Evolutionary conservation across 208 protist genomes (phyloP).

Genomic region (Lotmaria passim): DNA sequence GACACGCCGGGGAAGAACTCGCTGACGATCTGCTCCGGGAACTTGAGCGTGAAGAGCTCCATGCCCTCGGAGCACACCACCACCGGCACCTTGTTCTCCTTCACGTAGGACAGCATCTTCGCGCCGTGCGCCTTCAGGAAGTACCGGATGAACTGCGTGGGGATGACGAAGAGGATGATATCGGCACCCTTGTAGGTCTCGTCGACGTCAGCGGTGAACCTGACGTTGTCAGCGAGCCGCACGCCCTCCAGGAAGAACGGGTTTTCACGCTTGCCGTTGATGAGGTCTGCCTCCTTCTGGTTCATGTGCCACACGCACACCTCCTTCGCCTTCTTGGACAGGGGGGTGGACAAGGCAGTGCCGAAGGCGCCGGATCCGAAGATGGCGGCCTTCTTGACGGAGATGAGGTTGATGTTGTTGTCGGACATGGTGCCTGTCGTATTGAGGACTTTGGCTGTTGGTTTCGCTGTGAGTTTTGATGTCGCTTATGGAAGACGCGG

Average conservation of each 20-base stretch:
- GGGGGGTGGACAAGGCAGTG: conserved; percentile 54
- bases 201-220: conserved; percentile 57
- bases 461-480: background rate
- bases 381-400: conserved; percentile 63
- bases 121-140: conserved; percentile 64
- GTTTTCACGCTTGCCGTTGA: conserved; percentile 81
- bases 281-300: conserved; percentile 49
- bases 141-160: conserved; percentile 81
- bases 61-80: conserved; percentile 86
- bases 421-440: background rate
- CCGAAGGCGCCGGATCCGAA: conserved; percentile 71
- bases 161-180: conserved; percentile 83
- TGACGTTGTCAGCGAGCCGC: conserved; percentile 58
- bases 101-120: conserved; percentile 43
- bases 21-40: conserved; percentile 74
- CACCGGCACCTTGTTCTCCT: conserved; percentile 51
- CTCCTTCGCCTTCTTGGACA: conserved; percentile 67
- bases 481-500: too few species aligned
- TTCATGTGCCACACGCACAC: conserved; percentile 82
- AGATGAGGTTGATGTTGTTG: conserved; percentile 33
- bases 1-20: conserved; percentile 65
- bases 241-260: conserved; percentile 75
- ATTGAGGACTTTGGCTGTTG: background rate
- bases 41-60: conserved; percentile 75
- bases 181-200: conserved; percentile 54